Percentiles rank a stretch among this genome's conserved stretches.
Conservation (phyloP, 257 asterid genomes). For the Capsicum pubescens region DNA sequence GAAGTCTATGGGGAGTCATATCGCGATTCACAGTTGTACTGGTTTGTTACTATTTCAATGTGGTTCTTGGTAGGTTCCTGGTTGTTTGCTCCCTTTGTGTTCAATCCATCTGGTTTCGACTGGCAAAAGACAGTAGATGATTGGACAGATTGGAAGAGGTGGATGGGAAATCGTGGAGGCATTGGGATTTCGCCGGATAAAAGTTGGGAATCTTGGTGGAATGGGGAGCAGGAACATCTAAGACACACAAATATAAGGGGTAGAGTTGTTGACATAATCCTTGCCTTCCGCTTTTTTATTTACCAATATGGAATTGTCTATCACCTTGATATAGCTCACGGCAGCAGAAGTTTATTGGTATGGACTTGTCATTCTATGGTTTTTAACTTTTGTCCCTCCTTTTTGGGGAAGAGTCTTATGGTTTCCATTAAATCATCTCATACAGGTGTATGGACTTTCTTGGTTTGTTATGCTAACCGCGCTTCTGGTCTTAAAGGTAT, state of each 20-base stretch:
- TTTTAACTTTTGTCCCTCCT: conserved; percentile 18
- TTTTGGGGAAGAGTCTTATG: conserved; percentile 30
- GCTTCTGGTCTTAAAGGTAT: conserved; percentile 86
- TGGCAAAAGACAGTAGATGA: conserved; percentile 99
- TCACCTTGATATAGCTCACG: conserved; percentile 85
- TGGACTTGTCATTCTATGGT: conserved; percentile 1
- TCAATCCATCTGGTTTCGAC: conserved; percentile 97
- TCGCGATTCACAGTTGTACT: conserved; percentile 67
- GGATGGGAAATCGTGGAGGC: conserved; percentile 99
- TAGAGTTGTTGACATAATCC: conserved; percentile 76
- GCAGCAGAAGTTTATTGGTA: conserved; percentile 71
- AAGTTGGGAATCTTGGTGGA: conserved; percentile 99
- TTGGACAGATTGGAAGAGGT: conserved; percentile 97
- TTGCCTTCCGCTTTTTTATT: conserved; percentile 77
- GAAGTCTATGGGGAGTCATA: conserved; percentile 79
- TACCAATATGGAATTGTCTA: conserved; percentile 96
- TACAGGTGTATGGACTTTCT: conserved; percentile 92
- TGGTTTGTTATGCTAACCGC: conserved; percentile 89
- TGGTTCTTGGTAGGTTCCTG: conserved; percentile 96
- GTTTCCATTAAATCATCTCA: conserved; percentile 34
- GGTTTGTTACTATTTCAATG: conserved; percentile 84
- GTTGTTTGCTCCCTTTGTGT: conserved; percentile 96
- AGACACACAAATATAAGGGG: conserved; percentile 74
- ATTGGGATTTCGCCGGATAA: conserved; percentile 83
- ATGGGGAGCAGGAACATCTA: conserved; percentile 90